Evolutionary conservation across 495 filamentous ascomycete genomes (phyloP).

Genomic region (Entonaema liquescens): DNA sequence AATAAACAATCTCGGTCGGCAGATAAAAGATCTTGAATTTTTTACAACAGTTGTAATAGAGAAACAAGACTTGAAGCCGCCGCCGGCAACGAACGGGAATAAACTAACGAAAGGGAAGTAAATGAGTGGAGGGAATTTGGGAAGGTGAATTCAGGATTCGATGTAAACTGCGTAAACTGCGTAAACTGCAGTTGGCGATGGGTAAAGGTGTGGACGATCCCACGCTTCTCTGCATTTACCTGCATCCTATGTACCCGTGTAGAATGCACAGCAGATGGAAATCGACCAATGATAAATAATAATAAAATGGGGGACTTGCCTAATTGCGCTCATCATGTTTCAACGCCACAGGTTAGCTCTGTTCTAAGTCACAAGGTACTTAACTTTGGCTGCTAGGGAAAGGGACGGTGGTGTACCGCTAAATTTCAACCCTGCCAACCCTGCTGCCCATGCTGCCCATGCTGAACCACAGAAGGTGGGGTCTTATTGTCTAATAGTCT

Average conservation of each 20-base stretch:
- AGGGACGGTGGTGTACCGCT: no score
- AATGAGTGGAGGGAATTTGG: constrained; percentile 25
- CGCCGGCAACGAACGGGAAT: constrained; percentile 13
- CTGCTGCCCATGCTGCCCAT: no score
- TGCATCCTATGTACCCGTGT: constrained; percentile 16
- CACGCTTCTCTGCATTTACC: constrained; percentile 6
- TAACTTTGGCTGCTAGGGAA: no score
- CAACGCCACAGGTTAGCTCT: constrained; percentile 32
- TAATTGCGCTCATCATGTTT: constrained; percentile 21
- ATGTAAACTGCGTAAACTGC: constrained; percentile 21
- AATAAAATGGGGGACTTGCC: neutral
- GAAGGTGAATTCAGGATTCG: constrained; percentile 31
- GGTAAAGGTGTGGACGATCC: constrained; percentile 29
- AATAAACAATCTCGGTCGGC: neutral
- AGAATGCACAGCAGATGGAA: neutral
- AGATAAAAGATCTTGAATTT: constrained; percentile 4
- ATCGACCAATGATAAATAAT: neutral
- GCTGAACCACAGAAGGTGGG: constrained; percentile 25
- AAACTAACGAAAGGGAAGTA: constrained; percentile 19
- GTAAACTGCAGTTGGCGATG: constrained; percentile 19
- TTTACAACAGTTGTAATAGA: constrained; percentile 2
- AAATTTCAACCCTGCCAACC: constrained; percentile 8
- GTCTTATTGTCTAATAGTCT: constrained; percentile 13
- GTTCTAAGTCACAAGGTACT: no score
- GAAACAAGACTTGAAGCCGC: constrained; percentile 19